phyloP scores from a whole-genome alignment of 805 yeast species.

The Kazachstania kunashirensis region DNA sequence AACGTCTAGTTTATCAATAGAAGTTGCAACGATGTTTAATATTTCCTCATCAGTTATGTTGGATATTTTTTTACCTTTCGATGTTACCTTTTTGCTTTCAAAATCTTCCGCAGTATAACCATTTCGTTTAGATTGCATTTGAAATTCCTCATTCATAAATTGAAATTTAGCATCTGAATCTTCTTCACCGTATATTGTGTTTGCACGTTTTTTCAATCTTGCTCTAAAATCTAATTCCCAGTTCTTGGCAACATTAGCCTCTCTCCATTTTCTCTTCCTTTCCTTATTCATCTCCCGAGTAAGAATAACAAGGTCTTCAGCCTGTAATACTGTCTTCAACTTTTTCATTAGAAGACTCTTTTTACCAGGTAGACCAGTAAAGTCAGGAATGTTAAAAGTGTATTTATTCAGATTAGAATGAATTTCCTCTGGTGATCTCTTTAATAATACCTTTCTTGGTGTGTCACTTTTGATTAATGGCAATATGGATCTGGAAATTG shows the following conservation, averaged over 20 bases:
- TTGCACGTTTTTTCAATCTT: conserved; percentile 67
- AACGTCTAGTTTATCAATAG: conserved; percentile 20
- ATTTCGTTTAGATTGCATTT: conserved; percentile 34
- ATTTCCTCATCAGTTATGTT: conserved; percentile 22
- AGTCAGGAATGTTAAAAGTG: conserved; percentile 17
- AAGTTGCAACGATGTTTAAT: conserved; percentile 22
- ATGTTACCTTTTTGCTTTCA: conserved; percentile 4
- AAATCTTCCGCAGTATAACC: conserved; percentile 4
- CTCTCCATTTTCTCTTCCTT: conserved; percentile 30
- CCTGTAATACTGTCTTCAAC: conserved; percentile 15
- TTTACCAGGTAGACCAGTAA: conserved; percentile 12
- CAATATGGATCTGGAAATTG: neutral
- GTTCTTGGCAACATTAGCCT: conserved; percentile 63
- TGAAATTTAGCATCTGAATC: conserved; percentile 44
- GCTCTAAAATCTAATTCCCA: conserved; percentile 81
- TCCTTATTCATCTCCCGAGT: conserved; percentile 25
- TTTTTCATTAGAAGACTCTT: conserved; percentile 17
- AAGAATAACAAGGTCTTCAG: conserved; percentile 15
- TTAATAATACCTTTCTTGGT: neutral
- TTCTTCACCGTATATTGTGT: conserved; percentile 49
- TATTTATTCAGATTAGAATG: neutral
- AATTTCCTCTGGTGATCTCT: neutral
- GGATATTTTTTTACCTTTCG: neutral
- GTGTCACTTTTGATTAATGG: neutral
- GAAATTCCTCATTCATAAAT: conserved; percentile 74